Evolutionary conservation across 2,329 filamentous ascomycete species (phyloP), one percentile per base, ranked within the genome.

Genomic region (Purpureocillium lavendulum): DNA sequence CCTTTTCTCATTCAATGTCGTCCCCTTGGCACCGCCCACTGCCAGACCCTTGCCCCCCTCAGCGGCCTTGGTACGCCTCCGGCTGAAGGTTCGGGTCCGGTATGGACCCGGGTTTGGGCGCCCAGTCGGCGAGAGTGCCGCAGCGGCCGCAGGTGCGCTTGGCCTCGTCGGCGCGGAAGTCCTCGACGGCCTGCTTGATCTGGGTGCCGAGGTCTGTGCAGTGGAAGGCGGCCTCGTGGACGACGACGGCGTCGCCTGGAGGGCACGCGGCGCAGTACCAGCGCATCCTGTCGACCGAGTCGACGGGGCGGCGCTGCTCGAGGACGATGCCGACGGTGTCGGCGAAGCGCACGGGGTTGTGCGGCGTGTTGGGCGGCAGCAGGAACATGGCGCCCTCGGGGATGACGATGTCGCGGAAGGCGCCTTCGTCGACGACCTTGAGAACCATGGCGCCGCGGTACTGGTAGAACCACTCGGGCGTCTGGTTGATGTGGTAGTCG

Each of bases 401-500:
- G 66, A 97, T 95, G 56, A 88, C 73, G 47, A 97, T 78, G 64
- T 97, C 90, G 49, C 80, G 75, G 65, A 94, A 94, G 35, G 66
- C 44, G 59, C 71, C 60, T 42, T 71, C 62, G 45, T 96, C 87
- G 47, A 96, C 85, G 13, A 92, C 84, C 60, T 94, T 94, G 51
- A 98, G 82, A 42, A 92, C 72, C 90, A 97, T 96, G 49, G 83
- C 81, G 49, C 92, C 92, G 54, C 82, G 81, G 75, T 95, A 80
- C 65, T 97, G 90, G 73, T 92, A 97, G 78, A 97, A 98, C 82
- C 89, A 97, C 64, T 97, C 92, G 11, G 92, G 81, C 1, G 90
- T 97, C 53, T 80, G 71, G 72, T 97, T 97, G 75, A 97, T 90
- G 73, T 97, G 92, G 71, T 96, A 98, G 71, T 97, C 92, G 40